These are phyloP conservation scores for Litchi chinensis DNA, from an alignment of 345 rosid genomes.

Conservation along the genomic window DNA sequence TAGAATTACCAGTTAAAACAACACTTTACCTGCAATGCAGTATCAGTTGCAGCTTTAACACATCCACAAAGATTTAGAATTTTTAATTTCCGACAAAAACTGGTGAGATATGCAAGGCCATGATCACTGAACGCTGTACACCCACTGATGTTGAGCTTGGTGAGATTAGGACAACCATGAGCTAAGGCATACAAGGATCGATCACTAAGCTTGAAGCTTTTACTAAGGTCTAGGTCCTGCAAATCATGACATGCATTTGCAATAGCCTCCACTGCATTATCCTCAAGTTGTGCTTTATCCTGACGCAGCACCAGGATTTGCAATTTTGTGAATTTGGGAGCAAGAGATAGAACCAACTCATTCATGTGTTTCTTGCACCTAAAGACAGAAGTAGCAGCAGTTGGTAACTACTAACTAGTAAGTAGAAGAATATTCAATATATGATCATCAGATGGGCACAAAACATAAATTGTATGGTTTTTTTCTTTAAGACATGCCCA, in stretches of 20 bases:
- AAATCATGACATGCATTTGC: conserved; percentile 79
- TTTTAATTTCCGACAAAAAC: conserved; percentile 63
- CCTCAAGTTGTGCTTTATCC: conserved; percentile 89
- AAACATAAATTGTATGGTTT: background rate
- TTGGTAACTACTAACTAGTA: background rate
- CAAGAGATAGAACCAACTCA: conserved; percentile 76
- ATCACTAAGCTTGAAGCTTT: conserved; percentile 88
- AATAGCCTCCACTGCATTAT: conserved; percentile 75
- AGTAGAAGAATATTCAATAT: conserved; percentile 3
- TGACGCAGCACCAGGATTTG: conserved; percentile 77
- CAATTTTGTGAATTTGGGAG: conserved; percentile 75
- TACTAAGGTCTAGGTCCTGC: conserved; percentile 91
- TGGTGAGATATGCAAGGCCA: conserved; percentile 61
- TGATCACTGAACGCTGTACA: conserved; percentile 73
- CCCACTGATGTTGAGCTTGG: conserved; percentile 90
- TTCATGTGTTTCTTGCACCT: conserved; percentile 92
- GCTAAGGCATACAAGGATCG: conserved; percentile 69
- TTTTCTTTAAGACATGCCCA: background rate
- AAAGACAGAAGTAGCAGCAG: conserved; percentile 8
- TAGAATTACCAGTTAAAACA: background rate
- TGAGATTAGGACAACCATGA: conserved; percentile 79
- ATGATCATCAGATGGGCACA: background rate
- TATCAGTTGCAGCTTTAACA: conserved; percentile 75
- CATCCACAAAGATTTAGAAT: conserved; percentile 90
- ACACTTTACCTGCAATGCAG: conserved; percentile 67